Evolutionary conservation across 345 rosid species (phyloP).

Genomic region (Sonneratia alba): DNA sequence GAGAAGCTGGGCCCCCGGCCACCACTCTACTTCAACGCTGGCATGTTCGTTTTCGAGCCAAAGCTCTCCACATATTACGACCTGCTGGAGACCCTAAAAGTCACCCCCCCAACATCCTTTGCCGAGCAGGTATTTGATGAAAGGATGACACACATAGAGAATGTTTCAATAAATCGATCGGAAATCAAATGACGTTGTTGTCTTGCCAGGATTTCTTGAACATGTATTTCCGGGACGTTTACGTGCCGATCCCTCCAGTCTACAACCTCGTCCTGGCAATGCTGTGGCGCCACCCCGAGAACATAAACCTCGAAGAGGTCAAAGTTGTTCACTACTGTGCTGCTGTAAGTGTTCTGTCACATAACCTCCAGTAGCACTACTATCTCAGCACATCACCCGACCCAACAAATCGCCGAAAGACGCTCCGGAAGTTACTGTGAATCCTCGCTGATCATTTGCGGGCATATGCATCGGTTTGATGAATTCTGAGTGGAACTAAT

Average conservation of each 20-base stretch:
- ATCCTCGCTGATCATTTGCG: no score
- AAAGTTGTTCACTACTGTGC: constrained; percentile 86
- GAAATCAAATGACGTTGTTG: not conserved
- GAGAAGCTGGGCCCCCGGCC: constrained; percentile 47
- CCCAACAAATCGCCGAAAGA: no score
- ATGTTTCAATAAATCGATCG: not conserved
- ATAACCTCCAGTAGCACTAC: no score
- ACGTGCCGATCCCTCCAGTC: constrained; percentile 51
- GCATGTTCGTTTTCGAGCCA: constrained; percentile 76
- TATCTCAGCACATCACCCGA: no score
- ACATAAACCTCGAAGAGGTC: constrained; percentile 51
- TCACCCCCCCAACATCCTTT: constrained; percentile 54
- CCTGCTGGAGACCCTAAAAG: constrained; percentile 31
- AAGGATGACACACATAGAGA: no score
- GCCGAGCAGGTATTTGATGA: constrained; percentile 65
- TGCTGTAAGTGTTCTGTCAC: constrained; percentile 31
- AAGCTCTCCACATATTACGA: constrained; percentile 31
- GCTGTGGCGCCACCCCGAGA: constrained; percentile 95
- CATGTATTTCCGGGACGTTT: constrained; percentile 59
- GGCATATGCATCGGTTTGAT: no score
- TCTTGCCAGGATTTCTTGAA: constrained; percentile 60
- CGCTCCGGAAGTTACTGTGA: no score
- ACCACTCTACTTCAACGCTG: constrained; percentile 77
- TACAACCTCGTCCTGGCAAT: constrained; percentile 77
- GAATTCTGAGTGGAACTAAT: no score